Percentiles rank a stretch among this genome's conserved stretches.
Conservation (phyloP, 495 filamentous ascomycete genomes). For the Tetracladium setigerum region DNA sequence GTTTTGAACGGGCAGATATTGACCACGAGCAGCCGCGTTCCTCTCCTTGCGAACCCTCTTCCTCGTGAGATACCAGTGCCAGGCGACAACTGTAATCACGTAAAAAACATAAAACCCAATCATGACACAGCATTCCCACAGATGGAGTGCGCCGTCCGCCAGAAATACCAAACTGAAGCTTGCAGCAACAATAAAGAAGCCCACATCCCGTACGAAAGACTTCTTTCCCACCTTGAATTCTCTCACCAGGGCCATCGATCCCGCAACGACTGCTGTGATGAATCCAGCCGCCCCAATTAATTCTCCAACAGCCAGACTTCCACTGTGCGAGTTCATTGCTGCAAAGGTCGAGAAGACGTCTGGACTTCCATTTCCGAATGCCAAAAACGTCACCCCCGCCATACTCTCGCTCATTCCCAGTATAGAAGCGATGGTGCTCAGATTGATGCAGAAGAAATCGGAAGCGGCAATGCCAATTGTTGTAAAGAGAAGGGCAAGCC, state of each 20-base stretch:
- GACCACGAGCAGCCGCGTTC: constrained; percentile 62
- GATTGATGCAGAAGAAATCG: constrained; percentile 96
- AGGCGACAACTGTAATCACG: constrained; percentile 77
- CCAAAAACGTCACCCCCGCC: constrained; percentile 93
- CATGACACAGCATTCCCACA: constrained; percentile 90
- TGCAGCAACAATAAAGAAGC: constrained; percentile 86
- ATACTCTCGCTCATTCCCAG: constrained; percentile 93
- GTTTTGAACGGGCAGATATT: constrained; percentile 62
- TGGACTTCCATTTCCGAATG: constrained; percentile 97
- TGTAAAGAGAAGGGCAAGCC: constrained; percentile 88
- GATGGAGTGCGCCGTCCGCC: constrained; percentile 71
- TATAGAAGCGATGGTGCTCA: constrained; percentile 82
- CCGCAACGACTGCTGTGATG: constrained; percentile 93
- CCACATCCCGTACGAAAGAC: constrained; percentile 87
- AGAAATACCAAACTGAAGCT: constrained; percentile 83
- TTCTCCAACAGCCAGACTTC: constrained; percentile 91
- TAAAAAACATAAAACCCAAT: constrained; percentile 90
- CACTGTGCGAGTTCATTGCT: constrained; percentile 93
- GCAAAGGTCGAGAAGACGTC: constrained; percentile 99
- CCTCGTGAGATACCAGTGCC: constrained; percentile 78
- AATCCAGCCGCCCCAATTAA: constrained; percentile 93
- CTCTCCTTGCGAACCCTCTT: constrained; percentile 50
- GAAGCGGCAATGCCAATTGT: constrained; percentile 98
- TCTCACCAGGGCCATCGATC: constrained; percentile 93
- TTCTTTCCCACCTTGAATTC: constrained; percentile 85